These are phyloP conservation scores for Neurospora intermedia DNA, from an alignment of 495 filamentous ascomycete genomes.

Conservation along the genomic window DNA sequence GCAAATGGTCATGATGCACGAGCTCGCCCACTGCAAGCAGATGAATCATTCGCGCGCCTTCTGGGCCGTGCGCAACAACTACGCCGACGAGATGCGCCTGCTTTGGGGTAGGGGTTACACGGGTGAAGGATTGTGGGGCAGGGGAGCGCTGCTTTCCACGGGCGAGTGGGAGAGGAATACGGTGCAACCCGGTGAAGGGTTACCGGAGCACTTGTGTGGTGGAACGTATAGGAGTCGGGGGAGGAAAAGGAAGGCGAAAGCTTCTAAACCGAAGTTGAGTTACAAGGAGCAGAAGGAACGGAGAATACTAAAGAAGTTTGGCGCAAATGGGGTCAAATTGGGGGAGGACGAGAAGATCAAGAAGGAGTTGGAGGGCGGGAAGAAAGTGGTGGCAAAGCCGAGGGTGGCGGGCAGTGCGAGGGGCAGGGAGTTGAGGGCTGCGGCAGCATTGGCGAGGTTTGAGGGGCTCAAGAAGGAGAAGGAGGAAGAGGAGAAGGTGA, in stretches of 20 bases:
- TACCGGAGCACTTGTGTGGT: constrained; percentile 59
- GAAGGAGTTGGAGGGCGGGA: constrained; percentile 54
- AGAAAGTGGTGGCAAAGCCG: constrained; percentile 48
- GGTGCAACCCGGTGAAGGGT: constrained; percentile 36
- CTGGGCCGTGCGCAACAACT: constrained; percentile 61
- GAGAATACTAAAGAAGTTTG: constrained; percentile 65
- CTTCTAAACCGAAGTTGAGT: constrained; percentile 33
- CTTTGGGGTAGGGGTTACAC: constrained; percentile 57
- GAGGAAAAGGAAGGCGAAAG: constrained; percentile 42
- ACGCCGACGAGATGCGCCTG: constrained; percentile 50
- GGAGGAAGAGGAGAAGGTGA: constrained; percentile 16
- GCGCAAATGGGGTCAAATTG: constrained; percentile 50
- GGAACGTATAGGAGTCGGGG: constrained; percentile 50
- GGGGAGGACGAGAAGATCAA: constrained; percentile 56
- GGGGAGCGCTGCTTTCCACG: constrained; percentile 47
- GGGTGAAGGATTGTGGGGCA: constrained; percentile 70
- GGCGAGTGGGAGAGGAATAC: constrained; percentile 45
- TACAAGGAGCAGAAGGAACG: constrained; percentile 56
- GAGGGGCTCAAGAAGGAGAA: constrained; percentile 43
- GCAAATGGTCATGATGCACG: constrained; percentile 81
- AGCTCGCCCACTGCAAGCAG: constrained; percentile 68
- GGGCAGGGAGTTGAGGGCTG: constrained; percentile 64
- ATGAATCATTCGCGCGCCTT: constrained; percentile 72
- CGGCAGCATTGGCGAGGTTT: constrained; percentile 65
- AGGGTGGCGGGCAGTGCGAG: constrained; percentile 58